Conservation (phyloP, 805 yeast genomes). For the Huiozyma naganishii region DNA sequence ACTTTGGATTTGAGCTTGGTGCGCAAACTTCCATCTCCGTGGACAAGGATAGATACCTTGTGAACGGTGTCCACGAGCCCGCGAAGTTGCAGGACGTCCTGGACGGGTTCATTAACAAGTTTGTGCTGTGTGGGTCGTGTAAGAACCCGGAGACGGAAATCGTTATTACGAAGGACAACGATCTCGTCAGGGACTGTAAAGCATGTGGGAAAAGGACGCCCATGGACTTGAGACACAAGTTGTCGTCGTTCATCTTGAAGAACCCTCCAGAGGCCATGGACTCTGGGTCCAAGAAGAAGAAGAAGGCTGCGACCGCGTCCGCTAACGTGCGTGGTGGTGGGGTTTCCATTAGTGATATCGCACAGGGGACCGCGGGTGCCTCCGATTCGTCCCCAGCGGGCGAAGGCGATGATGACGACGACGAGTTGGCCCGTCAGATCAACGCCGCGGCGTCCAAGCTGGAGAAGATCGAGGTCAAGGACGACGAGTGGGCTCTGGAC, state of each 20-base stretch:
- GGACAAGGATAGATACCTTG: constrained; percentile 73
- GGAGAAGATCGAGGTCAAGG: constrained; percentile 55
- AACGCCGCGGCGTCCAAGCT: constrained; percentile 74
- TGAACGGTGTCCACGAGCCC: constrained; percentile 91
- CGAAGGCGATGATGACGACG: constrained; percentile 52
- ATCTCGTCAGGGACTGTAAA: constrained; percentile 84
- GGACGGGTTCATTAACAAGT: constrained; percentile 88
- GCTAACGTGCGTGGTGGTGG: constrained; percentile 88
- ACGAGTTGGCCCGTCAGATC: constrained; percentile 65
- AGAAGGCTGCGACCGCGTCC: constrained; percentile 78
- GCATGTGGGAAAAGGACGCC: constrained; percentile 91
- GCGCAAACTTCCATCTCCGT: constrained; percentile 85
- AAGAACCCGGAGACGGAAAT: constrained; percentile 97
- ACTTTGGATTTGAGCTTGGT: constrained; percentile 93
- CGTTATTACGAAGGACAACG: constrained; percentile 54
- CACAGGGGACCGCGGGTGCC: constrained; percentile 35
- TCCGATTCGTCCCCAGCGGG: constrained; percentile 24
- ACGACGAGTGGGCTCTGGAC: constrained; percentile 96
- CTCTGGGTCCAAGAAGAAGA: constrained; percentile 40
- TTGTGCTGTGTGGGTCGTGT: constrained; percentile 89
- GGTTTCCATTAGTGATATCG: constrained; percentile 68
- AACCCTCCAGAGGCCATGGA: constrained; percentile 68
- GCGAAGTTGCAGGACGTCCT: constrained; percentile 83
- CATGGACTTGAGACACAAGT: constrained; percentile 77
- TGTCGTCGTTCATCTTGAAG: constrained; percentile 78